Conservation (phyloP, 805 yeast species). For the Lipomyces oligophaga region DNA sequence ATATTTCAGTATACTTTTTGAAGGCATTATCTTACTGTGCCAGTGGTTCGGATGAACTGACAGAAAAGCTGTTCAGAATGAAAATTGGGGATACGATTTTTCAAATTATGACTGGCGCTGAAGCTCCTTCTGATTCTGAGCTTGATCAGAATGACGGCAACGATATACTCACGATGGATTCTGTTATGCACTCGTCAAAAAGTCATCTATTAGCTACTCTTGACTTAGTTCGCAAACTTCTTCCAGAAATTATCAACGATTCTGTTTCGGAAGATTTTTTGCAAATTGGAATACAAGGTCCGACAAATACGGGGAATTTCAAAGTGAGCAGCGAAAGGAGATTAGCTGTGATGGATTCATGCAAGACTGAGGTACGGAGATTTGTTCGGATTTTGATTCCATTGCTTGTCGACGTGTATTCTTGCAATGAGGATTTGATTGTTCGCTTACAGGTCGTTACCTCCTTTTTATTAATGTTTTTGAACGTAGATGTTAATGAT, state of each 20-base stretch:
- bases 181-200: slow-evolving; percentile 69
- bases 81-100: slow-evolving; percentile 48
- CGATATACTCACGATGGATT: slow-evolving; percentile 52
- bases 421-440: slow-evolving; percentile 66
- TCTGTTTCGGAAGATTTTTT: slow-evolving; percentile 29
- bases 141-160: slow-evolving; percentile 35
- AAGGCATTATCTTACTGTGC: slow-evolving; percentile 46
- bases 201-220: slow-evolving; percentile 56
- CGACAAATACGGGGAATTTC: slow-evolving; percentile 1
- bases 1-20: slow-evolving; percentile 19
- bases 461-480: slow-evolving; percentile 50
- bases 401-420: slow-evolving; percentile 58
- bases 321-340: slow-evolving; percentile 28
- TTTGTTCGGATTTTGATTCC: slow-evolving; percentile 51
- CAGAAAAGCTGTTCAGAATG: slow-evolving; percentile 47
- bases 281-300: too few species aligned
- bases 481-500: slow-evolving; percentile 38
- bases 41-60: slow-evolving; percentile 43
- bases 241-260: slow-evolving; percentile 45
- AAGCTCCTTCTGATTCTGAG: slow-evolving; percentile 34
- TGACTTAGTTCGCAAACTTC: slow-evolving; percentile 51
- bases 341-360: slow-evolving; percentile 23
- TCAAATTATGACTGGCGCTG: slow-evolving; percentile 50
- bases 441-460: slow-evolving; percentile 56
- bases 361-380: slow-evolving; percentile 27